phyloP scores from a whole-genome alignment of 2,329 filamentous ascomycete genomes.

The Diplodia intermedia region DNA sequence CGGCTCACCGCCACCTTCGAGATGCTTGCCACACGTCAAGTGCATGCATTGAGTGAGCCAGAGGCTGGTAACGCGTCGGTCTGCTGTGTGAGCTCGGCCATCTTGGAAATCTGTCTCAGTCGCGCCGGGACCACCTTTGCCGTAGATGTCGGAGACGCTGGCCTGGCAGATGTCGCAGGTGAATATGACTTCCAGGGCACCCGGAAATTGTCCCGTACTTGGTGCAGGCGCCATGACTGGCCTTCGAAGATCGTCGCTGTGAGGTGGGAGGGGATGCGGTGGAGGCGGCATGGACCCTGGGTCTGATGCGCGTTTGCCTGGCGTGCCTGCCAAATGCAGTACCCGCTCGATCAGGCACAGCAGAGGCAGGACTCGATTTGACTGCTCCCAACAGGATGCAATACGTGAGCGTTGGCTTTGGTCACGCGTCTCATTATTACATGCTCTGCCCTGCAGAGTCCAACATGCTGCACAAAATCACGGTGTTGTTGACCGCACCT shows the following conservation, averaged over 20 bases:
- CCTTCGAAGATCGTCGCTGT: background rate
- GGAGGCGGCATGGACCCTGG: background rate
- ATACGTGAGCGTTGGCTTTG: background rate
- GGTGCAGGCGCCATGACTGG: background rate
- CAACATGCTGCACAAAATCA: background rate
- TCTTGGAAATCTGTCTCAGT: slow-evolving; percentile 36
- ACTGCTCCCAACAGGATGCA: background rate
- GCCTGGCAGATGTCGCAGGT: slow-evolving; percentile 57
- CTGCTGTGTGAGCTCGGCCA: slow-evolving; percentile 43
- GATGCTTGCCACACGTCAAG: slow-evolving; percentile 56
- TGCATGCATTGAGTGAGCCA: slow-evolving; percentile 59
- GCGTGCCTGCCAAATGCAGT: background rate
- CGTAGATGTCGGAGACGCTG: slow-evolving; percentile 55
- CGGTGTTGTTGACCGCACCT: background rate
- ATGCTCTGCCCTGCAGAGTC: background rate
- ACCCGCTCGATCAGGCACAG: background rate
- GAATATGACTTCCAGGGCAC: slow-evolving; percentile 55
- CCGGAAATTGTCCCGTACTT: slow-evolving; percentile 3
- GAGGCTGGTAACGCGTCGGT: slow-evolving; percentile 52
- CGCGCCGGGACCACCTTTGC: slow-evolving; percentile 42
- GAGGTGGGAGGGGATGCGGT: background rate
- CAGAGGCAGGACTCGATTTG: background rate
- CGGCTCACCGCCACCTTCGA: slow-evolving; percentile 56
- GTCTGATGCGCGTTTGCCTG: background rate
- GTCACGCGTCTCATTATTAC: background rate